These are phyloP conservation scores for Puccinia horiana DNA, from an alignment of 1,284 basidiomycete species.

Conservation along the genomic window DNA sequence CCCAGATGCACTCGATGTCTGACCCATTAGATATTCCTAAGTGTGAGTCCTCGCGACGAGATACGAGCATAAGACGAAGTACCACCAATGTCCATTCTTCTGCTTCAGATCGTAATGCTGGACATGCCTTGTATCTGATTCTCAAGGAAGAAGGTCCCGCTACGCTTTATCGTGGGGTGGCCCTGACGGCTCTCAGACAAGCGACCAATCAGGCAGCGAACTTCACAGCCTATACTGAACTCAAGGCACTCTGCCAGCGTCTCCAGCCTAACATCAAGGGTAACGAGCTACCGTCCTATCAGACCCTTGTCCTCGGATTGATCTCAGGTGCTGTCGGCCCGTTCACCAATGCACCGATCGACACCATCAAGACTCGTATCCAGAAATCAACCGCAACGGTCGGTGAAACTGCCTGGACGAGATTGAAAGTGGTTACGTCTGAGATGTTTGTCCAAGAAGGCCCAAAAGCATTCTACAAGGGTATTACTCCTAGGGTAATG, in stretches of 20 bases:
- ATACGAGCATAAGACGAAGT: neutral
- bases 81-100: neutral
- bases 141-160: constrained; percentile 84
- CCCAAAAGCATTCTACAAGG: constrained; percentile 82
- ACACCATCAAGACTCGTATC: constrained; percentile 85
- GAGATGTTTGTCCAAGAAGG: constrained; percentile 96
- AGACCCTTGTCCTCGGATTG: constrained; percentile 89
- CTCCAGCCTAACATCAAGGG: constrained; percentile 73
- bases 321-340: constrained; percentile 97
- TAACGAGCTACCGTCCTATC: constrained; percentile 77
- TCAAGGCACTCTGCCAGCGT: constrained; percentile 78
- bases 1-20: constrained; percentile 94
- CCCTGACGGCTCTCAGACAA: constrained; percentile 88
- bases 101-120: constrained; percentile 68
- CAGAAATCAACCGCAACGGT: constrained; percentile 80
- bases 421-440: constrained; percentile 75
- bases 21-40: constrained; percentile 91
- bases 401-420: constrained; percentile 71
- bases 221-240: constrained; percentile 96
- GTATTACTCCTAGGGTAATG: constrained; percentile 93
- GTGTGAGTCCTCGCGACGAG: constrained; percentile 65
- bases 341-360: constrained; percentile 94
- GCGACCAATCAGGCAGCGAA: constrained; percentile 99
- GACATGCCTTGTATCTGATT: constrained; percentile 93
- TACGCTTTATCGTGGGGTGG: constrained; percentile 89